Conservation (phyloP, 495 filamentous ascomycete species). For the Acidiella bohemica region DNA sequence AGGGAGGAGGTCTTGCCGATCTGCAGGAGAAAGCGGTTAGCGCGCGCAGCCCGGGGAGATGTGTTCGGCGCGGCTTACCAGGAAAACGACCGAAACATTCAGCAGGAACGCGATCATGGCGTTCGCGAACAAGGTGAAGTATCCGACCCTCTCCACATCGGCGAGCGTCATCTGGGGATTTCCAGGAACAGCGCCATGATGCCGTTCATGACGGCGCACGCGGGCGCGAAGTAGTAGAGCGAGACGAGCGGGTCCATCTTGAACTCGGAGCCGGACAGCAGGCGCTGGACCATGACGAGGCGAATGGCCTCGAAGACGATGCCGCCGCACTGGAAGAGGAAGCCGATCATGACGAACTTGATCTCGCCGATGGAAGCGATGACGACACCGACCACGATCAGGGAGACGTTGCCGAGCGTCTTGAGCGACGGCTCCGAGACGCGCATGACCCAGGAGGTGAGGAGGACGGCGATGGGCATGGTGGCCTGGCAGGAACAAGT, state of each 20-base stretch:
- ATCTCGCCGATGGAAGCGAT: constrained; percentile 89
- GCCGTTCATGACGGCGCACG: constrained; percentile 84
- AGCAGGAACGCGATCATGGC: constrained; percentile 73
- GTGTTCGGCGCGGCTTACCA: constrained; percentile 48
- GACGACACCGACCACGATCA: constrained; percentile 81
- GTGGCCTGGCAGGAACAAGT: too few species aligned
- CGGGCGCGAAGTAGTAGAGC: constrained; percentile 89
- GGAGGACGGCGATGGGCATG: constrained; percentile 75
- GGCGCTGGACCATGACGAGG: constrained; percentile 78
- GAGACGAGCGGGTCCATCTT: constrained; percentile 97
- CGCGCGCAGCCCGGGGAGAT: neutral
- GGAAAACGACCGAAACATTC: constrained; percentile 86
- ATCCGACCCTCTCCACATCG: constrained; percentile 62
- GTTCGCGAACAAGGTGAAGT: constrained; percentile 64
- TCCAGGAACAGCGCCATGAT: constrained; percentile 67
- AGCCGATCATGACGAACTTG: constrained; percentile 73
- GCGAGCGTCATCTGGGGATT: constrained; percentile 52
- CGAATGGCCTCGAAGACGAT: constrained; percentile 83
- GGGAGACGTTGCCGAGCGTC: constrained; percentile 69
- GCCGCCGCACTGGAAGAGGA: constrained; percentile 74
- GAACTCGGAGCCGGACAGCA: constrained; percentile 79
- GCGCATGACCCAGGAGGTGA: constrained; percentile 72
- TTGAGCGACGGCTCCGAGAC: constrained; percentile 64
- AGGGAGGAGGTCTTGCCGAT: constrained; percentile 96
- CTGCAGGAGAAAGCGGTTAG: constrained; percentile 31